Base-by-base conservation (phyloP, 768 basidiomycete species). In the Mycena latifolia region DNA sequence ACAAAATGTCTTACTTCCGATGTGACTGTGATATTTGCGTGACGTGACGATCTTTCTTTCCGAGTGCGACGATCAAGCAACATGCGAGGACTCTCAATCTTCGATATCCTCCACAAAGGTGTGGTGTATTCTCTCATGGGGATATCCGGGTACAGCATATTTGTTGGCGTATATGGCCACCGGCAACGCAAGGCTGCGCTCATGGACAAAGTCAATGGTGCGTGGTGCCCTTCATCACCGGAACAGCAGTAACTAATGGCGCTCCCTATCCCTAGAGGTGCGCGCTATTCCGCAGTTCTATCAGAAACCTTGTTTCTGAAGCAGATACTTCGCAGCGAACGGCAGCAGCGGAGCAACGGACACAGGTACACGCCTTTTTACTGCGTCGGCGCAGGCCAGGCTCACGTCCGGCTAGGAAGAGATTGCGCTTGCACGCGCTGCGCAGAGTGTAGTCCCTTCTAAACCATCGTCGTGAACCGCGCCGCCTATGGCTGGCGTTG, bases 171-270 rank as follows among this genome's bases (percentile, higher is more conserved):
- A 39, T 72, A 80, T 27, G 81, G 87, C 5, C 89, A 91, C 73
- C 79, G 77, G 25, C 61, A 45, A 18, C 60, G 69, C n/a, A 66
- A 59, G 31, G 69, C 61, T n/a, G 82, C 88, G 52, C 88, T 86
- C 5, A 75, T 90, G 65, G 78, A 79, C 54, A 79, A 82, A 57
- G 87, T 86, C 58, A 80, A 82, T 86, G 88, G 89, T 88, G 74
- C 62, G 85, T 57, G 24, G 0, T 3, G 25, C 20, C 46, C 29
- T 25, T 50, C 47, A 55, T 25, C 53, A 46, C 24, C 57, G 17
- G 29, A 41, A 20, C 29, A 39, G n/a, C 29, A 31, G 31, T 48
- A n/a, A 27, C 24, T 59, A 24, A 57, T 55, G 62, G 39, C 52
- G 45, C n/a, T 33, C 52, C 46, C 47, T 28, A 29, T 33, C n/a